Base-by-base conservation (phyloP, 129 eudicot genomes). In the Deinandra increscens region DNA sequence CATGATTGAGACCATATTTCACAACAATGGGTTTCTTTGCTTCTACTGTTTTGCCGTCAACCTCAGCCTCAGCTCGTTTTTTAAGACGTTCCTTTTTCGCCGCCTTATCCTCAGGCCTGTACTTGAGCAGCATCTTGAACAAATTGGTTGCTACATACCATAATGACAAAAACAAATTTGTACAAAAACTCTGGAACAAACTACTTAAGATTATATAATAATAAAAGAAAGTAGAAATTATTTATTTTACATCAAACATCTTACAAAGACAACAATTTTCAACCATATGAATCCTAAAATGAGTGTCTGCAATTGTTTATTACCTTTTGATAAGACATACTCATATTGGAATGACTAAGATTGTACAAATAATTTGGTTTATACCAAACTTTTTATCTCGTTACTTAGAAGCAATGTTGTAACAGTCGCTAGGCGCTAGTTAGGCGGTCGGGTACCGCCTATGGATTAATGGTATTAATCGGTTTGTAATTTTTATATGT, bases 81-180 rank as follows among this genome's bases (percentile, higher is more conserved):
- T 75, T 1, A 9, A 91, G 90, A 0, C 97, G 84, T 45, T 91
- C 97, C 55, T 88, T 88, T 68, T 91, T 91, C 0, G 89, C 96
- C 0, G 95, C 96, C 70, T 79, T 91, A 22, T 91, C 97, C 72
- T 91, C 97, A 0, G 97, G 97, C 60, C 97, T 80, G 60, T 91
- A 91, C 78, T 91, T 91, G 53, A 91, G 97, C 43, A 87, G 83
- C 90, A 91, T 81, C 87, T 91, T 91, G 84, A 85, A 91, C 62
- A 91, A 79, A 72, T 75, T 91, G 10, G 97, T 85, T 19, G 97
- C 97, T 91, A 70, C 67, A 83, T 38, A 74, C n/a, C 46, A 43
- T 13, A 67, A 38, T 42, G 2, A 56, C 26, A 55, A 5, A 6
- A 49, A 0, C 17, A 13, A 26, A 26, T 17, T 46, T 0, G 34